phyloP scores from a whole-genome alignment of 192 early-diverging fungal species.

The Mortierella hygrophila region DNA sequence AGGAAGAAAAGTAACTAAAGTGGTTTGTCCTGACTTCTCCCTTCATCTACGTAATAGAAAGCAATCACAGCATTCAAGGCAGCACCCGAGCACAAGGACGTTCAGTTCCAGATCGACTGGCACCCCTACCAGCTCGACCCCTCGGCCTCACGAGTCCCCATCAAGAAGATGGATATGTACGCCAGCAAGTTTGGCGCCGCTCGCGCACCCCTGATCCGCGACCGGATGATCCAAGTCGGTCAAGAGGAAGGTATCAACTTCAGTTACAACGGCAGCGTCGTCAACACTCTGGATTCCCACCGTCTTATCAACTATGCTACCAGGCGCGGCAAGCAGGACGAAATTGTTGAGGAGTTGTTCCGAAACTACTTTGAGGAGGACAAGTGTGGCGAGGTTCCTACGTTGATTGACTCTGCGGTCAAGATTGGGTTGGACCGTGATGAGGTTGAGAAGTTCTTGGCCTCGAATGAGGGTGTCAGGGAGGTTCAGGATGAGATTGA shows the following conservation, averaged over 20 bases:
- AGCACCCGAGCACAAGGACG: constrained; percentile 57
- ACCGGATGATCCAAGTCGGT: constrained; percentile 67
- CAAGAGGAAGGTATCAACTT: constrained; percentile 76
- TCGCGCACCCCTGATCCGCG: constrained; percentile 64
- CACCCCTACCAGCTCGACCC: constrained; percentile 81
- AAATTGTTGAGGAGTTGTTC: constrained; percentile 73
- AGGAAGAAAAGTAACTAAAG: constrained; percentile 35
- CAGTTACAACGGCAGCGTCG: constrained; percentile 70
- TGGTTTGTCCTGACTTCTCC: not conserved
- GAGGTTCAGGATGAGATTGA: constrained; percentile 64
- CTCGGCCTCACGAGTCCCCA: constrained; percentile 63
- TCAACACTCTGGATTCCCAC: constrained; percentile 76
- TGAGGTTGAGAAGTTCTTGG: constrained; percentile 63
- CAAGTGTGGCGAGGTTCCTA: constrained; percentile 72
- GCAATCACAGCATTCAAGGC: constrained; percentile 55
- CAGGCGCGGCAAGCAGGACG: constrained; percentile 64
- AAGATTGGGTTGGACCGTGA: constrained; percentile 70
- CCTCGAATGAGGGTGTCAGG: constrained; percentile 65
- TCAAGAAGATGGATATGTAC: constrained; percentile 68
- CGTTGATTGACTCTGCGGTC: constrained; percentile 68
- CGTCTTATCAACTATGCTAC: constrained; percentile 73
- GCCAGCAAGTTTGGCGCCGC: constrained; percentile 74
- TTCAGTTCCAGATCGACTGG: constrained; percentile 72
- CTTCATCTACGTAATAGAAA: constrained; percentile 21
- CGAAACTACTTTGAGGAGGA: constrained; percentile 80